Base-by-base conservation (phyloP, 2,329 filamentous ascomycete species). In the Microcyclosporella mali region DNA sequence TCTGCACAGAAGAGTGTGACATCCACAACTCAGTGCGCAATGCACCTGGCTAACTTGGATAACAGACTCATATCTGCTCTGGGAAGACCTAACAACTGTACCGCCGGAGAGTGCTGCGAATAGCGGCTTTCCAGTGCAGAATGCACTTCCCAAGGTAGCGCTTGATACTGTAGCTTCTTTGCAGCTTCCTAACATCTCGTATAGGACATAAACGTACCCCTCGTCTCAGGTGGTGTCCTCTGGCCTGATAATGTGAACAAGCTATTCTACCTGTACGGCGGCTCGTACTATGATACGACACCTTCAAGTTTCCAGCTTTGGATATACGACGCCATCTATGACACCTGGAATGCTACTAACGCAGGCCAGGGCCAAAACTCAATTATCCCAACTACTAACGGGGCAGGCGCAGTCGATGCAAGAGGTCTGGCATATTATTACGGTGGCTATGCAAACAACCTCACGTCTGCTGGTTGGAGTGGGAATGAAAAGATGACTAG, bases 181-280 rank as follows among this genome's bases (percentile, higher is more conserved):
- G 4, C 9, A 4, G 9, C 21, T 25, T 6, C 4, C 21, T 15
- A 37, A 21, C 27, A 25, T 25, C 4, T 9, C n/a, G n/a, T 6
- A 25, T 25, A 25, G 21, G 21, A 25, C 21, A 6, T 9, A 12
- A 70, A 71, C 2, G 67, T 82, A n/a, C 79, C 79, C 0, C 64
- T 66, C 46, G 63, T 74, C 6, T 62, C 64, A 33, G 68, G 71
- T 18, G 71, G 70, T 9, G 58, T 72, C 2, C 62, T 82, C 10
- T 83, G 79, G 79, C 66, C 71, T 6, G 80, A 83, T 56, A 66
- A 72, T 18, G 68, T 78, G 30, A 83, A 84, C 63, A 81, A 81
- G 56, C 68, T 72, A 33, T 71, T 84, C 37, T 82, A 80, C 56
- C 66, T 79, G 2, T 83, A 75, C 53, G 80, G 79, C 9, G 80